These are phyloP conservation scores for Endogone sp. DNA, from an alignment of 192 early-diverging fungal species.

Conservation along the genomic window DNA sequence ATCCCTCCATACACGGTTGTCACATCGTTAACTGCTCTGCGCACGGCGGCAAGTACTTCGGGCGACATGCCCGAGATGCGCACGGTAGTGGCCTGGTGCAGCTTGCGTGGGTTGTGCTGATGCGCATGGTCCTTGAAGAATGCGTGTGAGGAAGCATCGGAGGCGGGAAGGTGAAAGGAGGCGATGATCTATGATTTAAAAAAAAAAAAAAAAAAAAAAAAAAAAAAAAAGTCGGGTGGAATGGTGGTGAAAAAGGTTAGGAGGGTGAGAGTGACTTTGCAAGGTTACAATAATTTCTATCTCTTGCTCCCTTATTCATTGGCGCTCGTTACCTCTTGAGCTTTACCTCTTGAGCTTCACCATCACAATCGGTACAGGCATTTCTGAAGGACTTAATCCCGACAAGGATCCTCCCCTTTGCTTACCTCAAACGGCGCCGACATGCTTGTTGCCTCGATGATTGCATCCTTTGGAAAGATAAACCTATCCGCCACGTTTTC, in stretches of 20 bases:
- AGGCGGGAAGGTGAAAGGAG: slow-evolving; percentile 27
- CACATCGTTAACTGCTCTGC: neutral
- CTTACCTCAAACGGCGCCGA: slow-evolving; percentile 17
- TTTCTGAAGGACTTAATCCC: no score
- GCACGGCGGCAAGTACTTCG: slow-evolving; percentile 7
- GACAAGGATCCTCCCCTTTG: no score
- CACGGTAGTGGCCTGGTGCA: slow-evolving; percentile 19
- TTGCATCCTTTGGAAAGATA: slow-evolving; percentile 50
- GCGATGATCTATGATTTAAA: slow-evolving; percentile 19
- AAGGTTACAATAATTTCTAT: no score
- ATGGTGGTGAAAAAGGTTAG: no score
- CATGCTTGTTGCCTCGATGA: slow-evolving; percentile 32
- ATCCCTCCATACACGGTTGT: slow-evolving; percentile 7
- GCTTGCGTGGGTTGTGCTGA: neutral
- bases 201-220: neutral
- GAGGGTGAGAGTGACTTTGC: no score
- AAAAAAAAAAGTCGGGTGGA: neutral
- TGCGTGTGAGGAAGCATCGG: neutral
- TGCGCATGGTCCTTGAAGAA: slow-evolving; percentile 9
- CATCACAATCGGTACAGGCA: no score
- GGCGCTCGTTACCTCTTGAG: no score
- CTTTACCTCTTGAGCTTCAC: no score
- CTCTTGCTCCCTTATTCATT: no score
- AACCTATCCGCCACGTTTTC: slow-evolving; percentile 45
- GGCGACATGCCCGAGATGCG: neutral